Conservation (phyloP, 2,329 filamentous ascomycete species). For the Zarea fungicola region DNA sequence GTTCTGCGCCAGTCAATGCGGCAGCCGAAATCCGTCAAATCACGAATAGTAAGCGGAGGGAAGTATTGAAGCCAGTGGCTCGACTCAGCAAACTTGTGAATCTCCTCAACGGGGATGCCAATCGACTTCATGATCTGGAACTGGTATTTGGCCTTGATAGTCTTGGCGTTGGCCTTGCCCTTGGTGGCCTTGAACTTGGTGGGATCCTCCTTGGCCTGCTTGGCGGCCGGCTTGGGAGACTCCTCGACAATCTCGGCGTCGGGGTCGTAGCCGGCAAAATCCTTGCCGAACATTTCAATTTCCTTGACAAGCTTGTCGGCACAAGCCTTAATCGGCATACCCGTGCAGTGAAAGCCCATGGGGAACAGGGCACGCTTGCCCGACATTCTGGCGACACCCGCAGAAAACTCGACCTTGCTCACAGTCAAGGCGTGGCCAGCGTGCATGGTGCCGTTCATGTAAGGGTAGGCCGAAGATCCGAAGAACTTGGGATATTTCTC, state of each 20-base stretch:
- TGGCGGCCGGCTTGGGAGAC: constrained; percentile 49
- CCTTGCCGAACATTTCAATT: constrained; percentile 79
- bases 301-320: constrained; percentile 92
- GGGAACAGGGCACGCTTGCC: constrained; percentile 85
- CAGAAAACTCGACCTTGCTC: constrained; percentile 87
- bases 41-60: constrained; percentile 55
- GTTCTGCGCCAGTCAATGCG: constrained; percentile 90
- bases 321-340: constrained; percentile 96
- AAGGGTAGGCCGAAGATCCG: constrained; percentile 51
- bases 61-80: constrained; percentile 89
- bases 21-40: constrained; percentile 78
- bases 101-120: constrained; percentile 81
- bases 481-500: constrained; percentile 87
- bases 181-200: constrained; percentile 92
- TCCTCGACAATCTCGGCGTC: constrained; percentile 49
- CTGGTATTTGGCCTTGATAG: constrained; percentile 90
- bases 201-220: constrained; percentile 70
- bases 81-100: constrained; percentile 90
- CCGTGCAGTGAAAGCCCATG: constrained; percentile 86
- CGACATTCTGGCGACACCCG: constrained; percentile 83
- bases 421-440: constrained; percentile 90
- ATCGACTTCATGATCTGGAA: constrained; percentile 93
- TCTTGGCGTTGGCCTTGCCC: constrained; percentile 85
- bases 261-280: constrained; percentile 73
- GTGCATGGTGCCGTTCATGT: constrained; percentile 85